phyloP scores from a whole-genome alignment of 2,329 filamentous ascomycete species.

The Elsinoe arachidis region DNA sequence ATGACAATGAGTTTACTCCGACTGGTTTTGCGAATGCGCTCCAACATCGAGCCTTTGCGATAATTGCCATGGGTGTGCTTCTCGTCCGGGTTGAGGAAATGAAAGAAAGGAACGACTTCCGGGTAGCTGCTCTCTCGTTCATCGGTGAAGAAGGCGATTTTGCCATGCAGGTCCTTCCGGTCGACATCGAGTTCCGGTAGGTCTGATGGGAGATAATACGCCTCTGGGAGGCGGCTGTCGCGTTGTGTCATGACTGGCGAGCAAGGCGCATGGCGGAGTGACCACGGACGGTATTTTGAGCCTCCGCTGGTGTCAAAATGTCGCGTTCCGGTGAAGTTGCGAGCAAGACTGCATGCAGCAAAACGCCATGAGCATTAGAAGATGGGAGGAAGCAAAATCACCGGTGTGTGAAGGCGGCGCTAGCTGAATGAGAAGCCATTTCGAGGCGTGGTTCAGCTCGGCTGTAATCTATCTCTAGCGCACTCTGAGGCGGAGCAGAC shows the following conservation, averaged over 20 bases:
- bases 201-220: neutral
- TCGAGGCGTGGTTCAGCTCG: neutral
- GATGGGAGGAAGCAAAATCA: neutral
- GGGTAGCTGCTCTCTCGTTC: neutral
- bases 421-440: neutral
- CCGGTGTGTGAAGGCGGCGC: neutral
- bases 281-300: too few relatives aligned
- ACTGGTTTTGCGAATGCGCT: neutral
- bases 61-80: neutral
- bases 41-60: neutral
- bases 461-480: neutral
- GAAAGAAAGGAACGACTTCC: constrained; percentile 1
- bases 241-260: constrained; percentile 2
- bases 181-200: neutral
- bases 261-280: neutral
- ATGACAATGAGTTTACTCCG: neutral
- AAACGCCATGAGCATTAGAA: neutral
- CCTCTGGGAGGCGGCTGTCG: constrained; percentile 1
- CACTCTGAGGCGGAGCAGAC: too few relatives aligned
- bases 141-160: neutral
- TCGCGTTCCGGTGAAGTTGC: neutral
- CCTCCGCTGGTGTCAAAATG: neutral
- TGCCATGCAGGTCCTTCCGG: constrained; percentile 2
- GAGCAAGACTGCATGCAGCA: neutral
- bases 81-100: neutral